phyloP scores from a whole-genome alignment of 2,329 filamentous ascomycete species.

The Alternaria brassicae region DNA sequence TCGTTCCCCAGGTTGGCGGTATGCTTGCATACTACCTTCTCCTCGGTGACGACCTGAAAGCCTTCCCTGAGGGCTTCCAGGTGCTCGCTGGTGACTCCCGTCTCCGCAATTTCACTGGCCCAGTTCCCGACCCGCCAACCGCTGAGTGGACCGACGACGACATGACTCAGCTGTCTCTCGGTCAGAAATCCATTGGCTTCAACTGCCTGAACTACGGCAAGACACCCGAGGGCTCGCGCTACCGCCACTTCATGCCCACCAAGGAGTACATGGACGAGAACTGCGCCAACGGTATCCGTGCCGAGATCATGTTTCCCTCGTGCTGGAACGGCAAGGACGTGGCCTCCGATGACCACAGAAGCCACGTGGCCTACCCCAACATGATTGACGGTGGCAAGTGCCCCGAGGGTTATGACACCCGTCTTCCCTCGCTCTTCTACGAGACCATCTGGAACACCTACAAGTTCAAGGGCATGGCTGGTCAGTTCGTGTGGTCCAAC shows the following conservation, averaged over 20 bases:
- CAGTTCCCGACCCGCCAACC: slow-evolving; percentile 72
- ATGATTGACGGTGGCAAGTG: slow-evolving; percentile 62
- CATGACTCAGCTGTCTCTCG: slow-evolving; percentile 72
- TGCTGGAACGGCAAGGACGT: slow-evolving; percentile 72
- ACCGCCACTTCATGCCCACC: slow-evolving; percentile 80
- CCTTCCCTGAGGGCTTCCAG: slow-evolving; percentile 75
- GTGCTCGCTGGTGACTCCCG: slow-evolving; percentile 73
- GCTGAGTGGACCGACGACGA: slow-evolving; percentile 71
- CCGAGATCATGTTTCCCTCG: slow-evolving; percentile 76
- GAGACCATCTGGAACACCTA: slow-evolving; percentile 65
- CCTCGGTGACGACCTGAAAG: slow-evolving; percentile 70
- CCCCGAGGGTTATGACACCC: slow-evolving; percentile 61
- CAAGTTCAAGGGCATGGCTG: slow-evolving; percentile 58
- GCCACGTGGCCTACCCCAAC: slow-evolving; percentile 70
- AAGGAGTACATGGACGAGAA: slow-evolving; percentile 81
- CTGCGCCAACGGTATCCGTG: slow-evolving; percentile 79
- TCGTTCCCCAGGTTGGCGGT: slow-evolving; percentile 65
- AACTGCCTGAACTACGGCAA: slow-evolving; percentile 87
- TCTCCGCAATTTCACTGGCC: slow-evolving; percentile 61
- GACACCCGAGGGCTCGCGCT: slow-evolving; percentile 73
- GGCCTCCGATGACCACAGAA: slow-evolving; percentile 66
- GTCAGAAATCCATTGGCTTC: slow-evolving; percentile 86
- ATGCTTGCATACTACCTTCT: slow-evolving; percentile 77
- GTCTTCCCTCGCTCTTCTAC: slow-evolving; percentile 66
- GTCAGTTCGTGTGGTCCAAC: slow-evolving; percentile 71